Conservation (phyloP, 2,329 filamentous ascomycete species). For the Periconia digitata region DNA sequence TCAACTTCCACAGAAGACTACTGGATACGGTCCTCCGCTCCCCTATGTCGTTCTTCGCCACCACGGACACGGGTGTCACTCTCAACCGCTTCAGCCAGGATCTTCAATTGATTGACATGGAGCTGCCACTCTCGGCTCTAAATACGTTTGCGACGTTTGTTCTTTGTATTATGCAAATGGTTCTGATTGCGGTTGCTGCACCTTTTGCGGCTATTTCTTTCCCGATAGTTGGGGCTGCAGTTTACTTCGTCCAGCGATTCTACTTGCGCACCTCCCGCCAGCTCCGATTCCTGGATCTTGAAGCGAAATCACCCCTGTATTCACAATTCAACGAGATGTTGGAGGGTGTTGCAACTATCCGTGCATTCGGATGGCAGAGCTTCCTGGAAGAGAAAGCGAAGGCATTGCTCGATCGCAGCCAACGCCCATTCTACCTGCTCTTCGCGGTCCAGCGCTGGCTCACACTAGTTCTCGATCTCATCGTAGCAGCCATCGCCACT, state of each 20-base stretch:
- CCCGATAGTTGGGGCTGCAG: constrained; percentile 39
- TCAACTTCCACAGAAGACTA: constrained; percentile 52
- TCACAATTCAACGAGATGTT: constrained; percentile 56
- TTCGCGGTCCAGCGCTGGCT: constrained; percentile 51
- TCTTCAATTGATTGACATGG: constrained; percentile 49
- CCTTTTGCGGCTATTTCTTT: constrained; percentile 44
- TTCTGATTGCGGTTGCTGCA: constrained; percentile 44
- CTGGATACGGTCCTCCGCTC: constrained; percentile 48
- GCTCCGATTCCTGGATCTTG: constrained; percentile 56
- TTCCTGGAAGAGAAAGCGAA: constrained; percentile 43
- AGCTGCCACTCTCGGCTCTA: constrained; percentile 41
- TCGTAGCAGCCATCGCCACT: constrained; percentile 44
- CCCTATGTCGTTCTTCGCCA: constrained; percentile 47
- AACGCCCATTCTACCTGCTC: constrained; percentile 50
- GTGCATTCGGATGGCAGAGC: constrained; percentile 54
- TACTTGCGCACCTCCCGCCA: constrained; percentile 53
- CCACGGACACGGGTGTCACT: constrained; percentile 49
- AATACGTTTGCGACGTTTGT: constrained; percentile 40
- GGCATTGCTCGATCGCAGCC: constrained; percentile 43
- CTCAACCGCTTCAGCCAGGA: constrained; percentile 55
- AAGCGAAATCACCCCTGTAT: constrained; percentile 53
- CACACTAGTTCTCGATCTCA: constrained; percentile 43
- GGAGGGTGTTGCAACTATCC: constrained; percentile 52
- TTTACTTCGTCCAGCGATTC: constrained; percentile 49
- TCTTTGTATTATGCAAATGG: constrained; percentile 36